phyloP scores from a whole-genome alignment of 2,329 filamentous ascomycete species.

The Seiridium cupressi region DNA sequence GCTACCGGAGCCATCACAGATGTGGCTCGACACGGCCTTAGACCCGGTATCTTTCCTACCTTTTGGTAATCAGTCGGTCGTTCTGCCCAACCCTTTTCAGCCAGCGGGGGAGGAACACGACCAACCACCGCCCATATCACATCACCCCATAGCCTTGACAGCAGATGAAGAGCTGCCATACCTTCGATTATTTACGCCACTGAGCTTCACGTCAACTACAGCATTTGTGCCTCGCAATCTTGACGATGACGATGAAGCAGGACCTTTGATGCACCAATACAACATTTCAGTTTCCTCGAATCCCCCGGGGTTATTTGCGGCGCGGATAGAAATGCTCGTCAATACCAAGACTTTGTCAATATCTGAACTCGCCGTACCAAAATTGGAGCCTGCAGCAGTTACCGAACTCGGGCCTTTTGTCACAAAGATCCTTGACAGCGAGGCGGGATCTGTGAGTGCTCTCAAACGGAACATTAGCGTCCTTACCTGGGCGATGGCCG shows the following conservation, averaged over 20 bases:
- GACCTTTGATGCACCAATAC: conserved; percentile 50
- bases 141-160: conserved; percentile 62
- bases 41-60: conserved; percentile 52
- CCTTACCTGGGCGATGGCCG: conserved; percentile 65
- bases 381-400: conserved; percentile 56
- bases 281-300: conserved; percentile 50
- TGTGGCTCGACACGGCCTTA: conserved; percentile 46
- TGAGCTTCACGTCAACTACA: conserved; percentile 58
- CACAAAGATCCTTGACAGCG: conserved; percentile 34
- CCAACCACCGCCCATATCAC: conserved; percentile 49
- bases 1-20: conserved; percentile 29
- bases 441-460: conserved; percentile 32
- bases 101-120: conserved; percentile 28
- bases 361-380: conserved; percentile 48
- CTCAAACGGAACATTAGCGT: conserved; percentile 57
- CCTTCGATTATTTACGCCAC: conserved; percentile 68
- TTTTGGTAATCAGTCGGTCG: conserved; percentile 38
- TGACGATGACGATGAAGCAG: conserved; percentile 15
- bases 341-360: conserved; percentile 52
- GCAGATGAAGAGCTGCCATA: conserved; percentile 66
- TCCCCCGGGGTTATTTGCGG: conserved; percentile 55
- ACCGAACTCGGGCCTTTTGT: conserved; percentile 57
- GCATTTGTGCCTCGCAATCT: conserved; percentile 37
- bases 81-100: conserved; percentile 22
- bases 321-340: conserved; percentile 57